These are phyloP conservation scores for Sideroxylon spinosum DNA, from an alignment of 179 eudicot genomes.

Conservation along the genomic window DNA sequence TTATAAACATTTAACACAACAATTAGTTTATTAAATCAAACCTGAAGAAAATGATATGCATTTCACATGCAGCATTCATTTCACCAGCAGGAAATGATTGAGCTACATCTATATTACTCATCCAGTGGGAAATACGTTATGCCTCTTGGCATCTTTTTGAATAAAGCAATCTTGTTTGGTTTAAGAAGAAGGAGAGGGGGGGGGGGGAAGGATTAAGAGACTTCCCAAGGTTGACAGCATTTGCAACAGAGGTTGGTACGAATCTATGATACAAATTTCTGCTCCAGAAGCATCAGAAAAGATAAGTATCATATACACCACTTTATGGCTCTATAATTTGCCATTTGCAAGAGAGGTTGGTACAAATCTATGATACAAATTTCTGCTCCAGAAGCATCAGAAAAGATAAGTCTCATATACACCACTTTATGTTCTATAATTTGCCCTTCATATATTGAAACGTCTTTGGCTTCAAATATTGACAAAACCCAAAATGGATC, in stretches of 20 bases:
- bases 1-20: background rate
- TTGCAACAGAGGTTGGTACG: background rate
- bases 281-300: background rate
- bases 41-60: background rate
- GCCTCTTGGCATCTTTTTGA: background rate
- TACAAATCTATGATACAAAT: background rate
- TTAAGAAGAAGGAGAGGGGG: background rate
- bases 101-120: background rate
- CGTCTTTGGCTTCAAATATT: background rate
- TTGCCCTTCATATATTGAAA: background rate
- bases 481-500: background rate
- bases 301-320: background rate
- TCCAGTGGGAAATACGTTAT: background rate
- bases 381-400: background rate
- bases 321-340: background rate
- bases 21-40: background rate
- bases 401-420: background rate
- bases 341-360: background rate
- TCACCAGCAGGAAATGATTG: background rate
- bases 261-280: background rate
- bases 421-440: background rate
- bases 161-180: background rate
- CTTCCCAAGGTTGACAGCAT: background rate
- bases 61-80: background rate
- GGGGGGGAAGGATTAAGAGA: background rate